Percentiles rank a stretch among this genome's conserved stretches.
phyloP scores from a whole-genome alignment of 257 asterid species.

The Ocimum tenuiflorum region DNA sequence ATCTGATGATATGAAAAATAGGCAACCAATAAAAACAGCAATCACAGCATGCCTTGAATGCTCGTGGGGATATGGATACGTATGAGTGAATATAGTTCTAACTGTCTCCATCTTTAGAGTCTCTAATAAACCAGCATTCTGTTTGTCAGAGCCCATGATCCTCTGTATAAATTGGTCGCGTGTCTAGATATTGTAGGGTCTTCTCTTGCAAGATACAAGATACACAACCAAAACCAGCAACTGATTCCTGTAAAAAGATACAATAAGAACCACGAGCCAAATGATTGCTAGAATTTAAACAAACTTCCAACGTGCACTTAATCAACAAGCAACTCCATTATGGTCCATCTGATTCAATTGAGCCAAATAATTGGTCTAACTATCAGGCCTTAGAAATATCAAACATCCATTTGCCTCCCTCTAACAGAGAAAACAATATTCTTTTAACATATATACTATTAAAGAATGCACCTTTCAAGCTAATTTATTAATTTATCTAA shows the following conservation, averaged over 20 bases:
- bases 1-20: conserved; percentile 94
- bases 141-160: conserved; percentile 56
- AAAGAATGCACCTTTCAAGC: neutral
- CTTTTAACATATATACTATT: neutral
- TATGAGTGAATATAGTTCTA: conserved; percentile 82
- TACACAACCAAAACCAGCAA: conserved; percentile 21
- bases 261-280: conserved; percentile 4
- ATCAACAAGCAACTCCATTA: neutral
- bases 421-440: neutral
- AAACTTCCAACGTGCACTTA: neutral
- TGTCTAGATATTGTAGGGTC: conserved; percentile 22
- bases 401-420: neutral
- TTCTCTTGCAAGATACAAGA: conserved; percentile 23
- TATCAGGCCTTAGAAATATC: neutral
- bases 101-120: conserved; percentile 82
- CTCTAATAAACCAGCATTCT: conserved; percentile 60
- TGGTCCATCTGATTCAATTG: neutral
- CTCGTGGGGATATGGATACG: conserved; percentile 96
- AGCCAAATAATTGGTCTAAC: neutral
- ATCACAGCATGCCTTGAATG: conserved; percentile 93
- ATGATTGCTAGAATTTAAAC: neutral
- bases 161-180: conserved; percentile 17
- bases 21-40: conserved; percentile 90
- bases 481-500: neutral
- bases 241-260: conserved; percentile 24